Evolutionary conservation across 176 grass and related monocot genomes (phyloP).

Genomic region (Miscanthus lutarioriparius): DNA sequence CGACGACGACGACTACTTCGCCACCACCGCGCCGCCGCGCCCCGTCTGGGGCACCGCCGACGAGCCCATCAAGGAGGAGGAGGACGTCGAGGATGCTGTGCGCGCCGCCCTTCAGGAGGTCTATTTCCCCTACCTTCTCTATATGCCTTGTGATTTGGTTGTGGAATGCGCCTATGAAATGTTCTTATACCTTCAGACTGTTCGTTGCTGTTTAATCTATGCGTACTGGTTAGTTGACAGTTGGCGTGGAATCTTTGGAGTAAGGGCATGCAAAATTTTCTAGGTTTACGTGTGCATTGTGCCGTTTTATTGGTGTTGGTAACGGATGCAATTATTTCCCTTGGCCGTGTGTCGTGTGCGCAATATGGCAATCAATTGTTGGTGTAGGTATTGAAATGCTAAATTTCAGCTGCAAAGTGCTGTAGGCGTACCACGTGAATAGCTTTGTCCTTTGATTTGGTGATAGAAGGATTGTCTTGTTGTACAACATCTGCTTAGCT

Average conservation of each 20-base stretch:
- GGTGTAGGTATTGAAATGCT: background rate
- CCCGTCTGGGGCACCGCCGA: slow-evolving; percentile 47
- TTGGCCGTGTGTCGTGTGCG: background rate
- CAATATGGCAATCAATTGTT: background rate
- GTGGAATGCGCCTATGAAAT: background rate
- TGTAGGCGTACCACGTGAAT: background rate
- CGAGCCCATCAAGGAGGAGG: slow-evolving; percentile 28
- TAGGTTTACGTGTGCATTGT: background rate
- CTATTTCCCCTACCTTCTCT: background rate
- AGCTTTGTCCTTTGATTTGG: background rate
- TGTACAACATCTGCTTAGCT: background rate
- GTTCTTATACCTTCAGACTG: background rate
- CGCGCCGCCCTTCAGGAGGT: slow-evolving; percentile 66
- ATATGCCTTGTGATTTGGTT: background rate
- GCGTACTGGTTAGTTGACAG: background rate
- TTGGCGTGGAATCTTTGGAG: background rate
- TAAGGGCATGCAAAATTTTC: background rate
- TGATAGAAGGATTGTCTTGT: background rate
- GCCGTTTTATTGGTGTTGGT: background rate
- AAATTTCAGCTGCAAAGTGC: background rate
- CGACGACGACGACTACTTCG: slow-evolving; percentile 94
- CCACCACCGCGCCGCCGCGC: slow-evolving; percentile 77
- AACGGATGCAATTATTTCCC: background rate
- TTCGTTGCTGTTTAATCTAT: background rate
- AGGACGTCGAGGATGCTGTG: slow-evolving; percentile 34